Evolutionary conservation across 1,284 basidiomycete species (phyloP).

Genomic region (Volvariella volvacea): DNA sequence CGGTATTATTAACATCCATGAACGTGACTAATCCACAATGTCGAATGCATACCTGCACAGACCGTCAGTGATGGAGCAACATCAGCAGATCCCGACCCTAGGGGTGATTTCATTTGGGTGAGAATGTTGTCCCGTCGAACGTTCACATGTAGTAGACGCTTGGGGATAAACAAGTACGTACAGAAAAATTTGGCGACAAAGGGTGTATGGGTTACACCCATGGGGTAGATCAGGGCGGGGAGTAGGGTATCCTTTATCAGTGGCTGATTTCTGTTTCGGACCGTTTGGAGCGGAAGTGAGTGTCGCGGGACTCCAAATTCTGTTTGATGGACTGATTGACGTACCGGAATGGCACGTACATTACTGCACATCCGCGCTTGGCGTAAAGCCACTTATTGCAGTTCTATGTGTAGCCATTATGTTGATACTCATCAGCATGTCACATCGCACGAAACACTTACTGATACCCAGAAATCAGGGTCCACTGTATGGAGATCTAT

Average conservation of each 20-base stretch:
- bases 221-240: constrained; percentile 39
- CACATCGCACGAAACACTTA: constrained; percentile 19
- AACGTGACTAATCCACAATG: neutral
- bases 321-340: constrained; percentile 9
- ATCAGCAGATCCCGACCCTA: constrained; percentile 62
- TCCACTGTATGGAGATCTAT: constrained; percentile 49
- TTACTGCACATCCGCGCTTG: constrained; percentile 59
- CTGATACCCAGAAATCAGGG: constrained; percentile 76
- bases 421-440: constrained; percentile 6
- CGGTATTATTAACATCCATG: neutral
- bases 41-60: constrained; percentile 30
- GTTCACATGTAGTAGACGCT: no score
- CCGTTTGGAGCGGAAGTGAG: no score
- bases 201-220: constrained; percentile 20
- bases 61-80: constrained; percentile 44
- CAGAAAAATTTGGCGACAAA: constrained; percentile 54
- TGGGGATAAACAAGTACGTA: constrained; percentile 17
- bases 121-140: constrained; percentile 5
- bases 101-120: neutral
- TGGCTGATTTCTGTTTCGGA: constrained; percentile 54
- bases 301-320: neutral
- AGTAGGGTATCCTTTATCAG: constrained; percentile 65
- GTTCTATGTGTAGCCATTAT: constrained; percentile 33
- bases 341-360: constrained; percentile 70
- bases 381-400: constrained; percentile 77